Conservation (phyloP, 108 stramenopile species). For the Nitzschia sp. region DNA sequence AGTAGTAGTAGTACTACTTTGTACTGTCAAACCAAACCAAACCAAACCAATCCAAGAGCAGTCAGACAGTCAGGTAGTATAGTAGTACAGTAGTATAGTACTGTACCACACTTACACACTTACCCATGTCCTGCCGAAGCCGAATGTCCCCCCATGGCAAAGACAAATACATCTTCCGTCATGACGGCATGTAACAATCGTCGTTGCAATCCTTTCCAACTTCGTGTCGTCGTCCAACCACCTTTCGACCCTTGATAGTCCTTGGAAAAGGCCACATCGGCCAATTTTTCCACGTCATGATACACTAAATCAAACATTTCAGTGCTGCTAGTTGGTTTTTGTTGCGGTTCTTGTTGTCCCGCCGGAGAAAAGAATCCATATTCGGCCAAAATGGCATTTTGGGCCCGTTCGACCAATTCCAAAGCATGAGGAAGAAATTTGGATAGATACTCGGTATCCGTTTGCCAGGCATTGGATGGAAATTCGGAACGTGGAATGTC, state of each 20-base stretch:
- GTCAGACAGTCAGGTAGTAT: too few relatives aligned
- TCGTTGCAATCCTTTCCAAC: slow-evolving; percentile 58
- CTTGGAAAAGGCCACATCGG: slow-evolving; percentile 17
- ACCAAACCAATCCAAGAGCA: too few relatives aligned
- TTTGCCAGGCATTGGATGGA: slow-evolving; percentile 68
- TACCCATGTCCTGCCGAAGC: slow-evolving; percentile 51
- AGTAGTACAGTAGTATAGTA: not conserved
- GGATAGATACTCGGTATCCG: slow-evolving; percentile 52
- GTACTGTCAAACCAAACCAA: too few relatives aligned
- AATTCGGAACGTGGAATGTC: slow-evolving; percentile 46
- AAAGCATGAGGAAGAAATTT: slow-evolving; percentile 64
- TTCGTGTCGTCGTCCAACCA: slow-evolving; percentile 62
- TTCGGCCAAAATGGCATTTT: slow-evolving; percentile 66
- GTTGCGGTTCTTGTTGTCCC: not conserved
- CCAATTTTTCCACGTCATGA: not conserved
- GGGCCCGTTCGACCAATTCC: slow-evolving; percentile 57
- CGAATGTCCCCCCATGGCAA: slow-evolving; percentile 61
- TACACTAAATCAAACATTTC: not conserved
- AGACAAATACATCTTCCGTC: slow-evolving; percentile 72
- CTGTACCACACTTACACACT: not conserved
- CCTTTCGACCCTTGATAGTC: slow-evolving; percentile 21
- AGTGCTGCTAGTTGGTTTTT: not conserved
- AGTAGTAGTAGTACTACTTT: too few relatives aligned
- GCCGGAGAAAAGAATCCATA: slow-evolving; percentile 41
- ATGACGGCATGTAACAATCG: slow-evolving; percentile 80